These are phyloP conservation scores for Rhododendron simsii DNA, from an alignment of 148 eudicot species.

Conservation along the genomic window DNA sequence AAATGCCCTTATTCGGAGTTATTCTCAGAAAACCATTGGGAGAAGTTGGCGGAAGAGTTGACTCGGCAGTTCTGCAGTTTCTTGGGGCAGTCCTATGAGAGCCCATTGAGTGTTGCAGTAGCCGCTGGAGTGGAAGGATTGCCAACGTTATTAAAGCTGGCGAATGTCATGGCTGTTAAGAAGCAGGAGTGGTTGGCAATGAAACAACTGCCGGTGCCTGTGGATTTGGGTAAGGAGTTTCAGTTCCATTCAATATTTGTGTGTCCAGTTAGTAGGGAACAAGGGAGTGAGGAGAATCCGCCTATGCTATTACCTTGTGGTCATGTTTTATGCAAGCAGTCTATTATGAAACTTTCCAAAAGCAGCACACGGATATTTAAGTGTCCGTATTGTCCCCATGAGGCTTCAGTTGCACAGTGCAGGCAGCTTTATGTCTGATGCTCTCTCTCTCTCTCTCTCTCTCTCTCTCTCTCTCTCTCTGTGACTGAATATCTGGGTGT, in stretches of 20 bases:
- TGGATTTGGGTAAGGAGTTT: constrained; percentile 46
- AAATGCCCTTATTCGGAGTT: constrained; percentile 43
- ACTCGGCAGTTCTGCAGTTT: constrained; percentile 34
- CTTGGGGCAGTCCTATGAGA: constrained; percentile 38
- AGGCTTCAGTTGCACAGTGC: constrained; percentile 39
- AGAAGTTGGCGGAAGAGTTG: constrained; percentile 37
- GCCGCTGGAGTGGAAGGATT: constrained; percentile 53
- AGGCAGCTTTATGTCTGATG: constrained; percentile 39
- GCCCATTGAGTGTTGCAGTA: constrained; percentile 40
- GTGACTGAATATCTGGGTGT: background rate
- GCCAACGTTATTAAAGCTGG: constrained; percentile 48
- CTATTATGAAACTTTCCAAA: constrained; percentile 42
- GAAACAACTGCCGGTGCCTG: constrained; percentile 49
- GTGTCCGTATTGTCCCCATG: constrained; percentile 53
- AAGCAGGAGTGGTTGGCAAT: constrained; percentile 48
- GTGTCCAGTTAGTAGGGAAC: constrained; percentile 56
- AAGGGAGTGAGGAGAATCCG: constrained; percentile 49
- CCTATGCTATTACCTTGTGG: constrained; percentile 65
- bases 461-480: background rate
- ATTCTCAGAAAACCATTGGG: constrained; percentile 32
- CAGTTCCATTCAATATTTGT: constrained; percentile 60
- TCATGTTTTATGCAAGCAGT: constrained; percentile 52
- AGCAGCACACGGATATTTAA: constrained; percentile 38
- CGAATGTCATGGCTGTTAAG: constrained; percentile 38
- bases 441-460: background rate